A percentile compares a stretch with the other conserved stretches of the same genome.
These are phyloP conservation scores for Piromyces finnis DNA, from an alignment of 192 early-diverging fungal species.

Conservation along the genomic window DNA sequence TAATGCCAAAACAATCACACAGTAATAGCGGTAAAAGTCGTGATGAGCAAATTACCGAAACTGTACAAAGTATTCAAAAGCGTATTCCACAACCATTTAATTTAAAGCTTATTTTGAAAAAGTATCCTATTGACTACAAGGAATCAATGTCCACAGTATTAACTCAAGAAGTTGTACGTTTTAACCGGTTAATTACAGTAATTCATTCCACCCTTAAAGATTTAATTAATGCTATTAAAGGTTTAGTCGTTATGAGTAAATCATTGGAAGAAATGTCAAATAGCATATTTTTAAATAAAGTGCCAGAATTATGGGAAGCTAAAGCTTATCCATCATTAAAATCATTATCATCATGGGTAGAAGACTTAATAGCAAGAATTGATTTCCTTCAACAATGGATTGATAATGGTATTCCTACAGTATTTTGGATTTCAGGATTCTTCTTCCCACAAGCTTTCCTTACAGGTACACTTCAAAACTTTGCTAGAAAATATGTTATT, in stretches of 20 bases:
- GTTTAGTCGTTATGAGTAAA: constrained; percentile 36
- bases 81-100: constrained; percentile 28
- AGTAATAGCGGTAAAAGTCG: constrained; percentile 20
- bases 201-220: constrained; percentile 32
- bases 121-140: constrained; percentile 37
- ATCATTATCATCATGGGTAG: constrained; percentile 27
- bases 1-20: constrained; percentile 28
- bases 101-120: constrained; percentile 17
- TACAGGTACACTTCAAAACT: constrained; percentile 39
- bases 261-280: constrained; percentile 31
- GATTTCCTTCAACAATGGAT: constrained; percentile 42
- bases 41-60: constrained; percentile 25
- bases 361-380: constrained; percentile 23
- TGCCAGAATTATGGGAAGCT: constrained; percentile 23
- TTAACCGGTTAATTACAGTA: constrained; percentile 23
- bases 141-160: constrained; percentile 38
- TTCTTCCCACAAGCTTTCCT: constrained; percentile 44
- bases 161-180: constrained; percentile 37
- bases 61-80: constrained; percentile 19
- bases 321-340: constrained; percentile 40
- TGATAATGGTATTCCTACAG: constrained; percentile 25
- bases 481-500: constrained; percentile 34
- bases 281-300: constrained; percentile 34
- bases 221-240: constrained; percentile 27
- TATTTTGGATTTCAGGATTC: constrained; percentile 42